Evolutionary conservation across 805 yeast genomes (phyloP).

Genomic region (Lipomyces spencermartinsiae): DNA sequence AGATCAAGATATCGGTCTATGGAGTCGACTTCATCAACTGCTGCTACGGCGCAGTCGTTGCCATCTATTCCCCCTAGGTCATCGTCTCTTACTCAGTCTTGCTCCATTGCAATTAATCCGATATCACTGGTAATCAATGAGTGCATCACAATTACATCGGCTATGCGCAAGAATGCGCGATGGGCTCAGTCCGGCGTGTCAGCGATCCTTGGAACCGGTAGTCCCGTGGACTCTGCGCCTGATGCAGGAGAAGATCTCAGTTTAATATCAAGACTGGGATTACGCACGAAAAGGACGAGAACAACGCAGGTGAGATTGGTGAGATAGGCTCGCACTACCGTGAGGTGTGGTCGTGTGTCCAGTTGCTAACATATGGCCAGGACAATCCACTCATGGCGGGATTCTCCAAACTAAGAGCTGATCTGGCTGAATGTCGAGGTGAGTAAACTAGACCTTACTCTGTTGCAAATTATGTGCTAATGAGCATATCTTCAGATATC

Average conservation of each 20-base stretch:
- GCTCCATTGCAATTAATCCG: slow-evolving; percentile 65
- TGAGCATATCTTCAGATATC: slow-evolving; percentile 46
- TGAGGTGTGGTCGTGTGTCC: background rate
- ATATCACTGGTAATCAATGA: slow-evolving; percentile 85
- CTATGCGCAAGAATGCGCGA: slow-evolving; percentile 85
- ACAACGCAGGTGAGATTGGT: slow-evolving; percentile 30
- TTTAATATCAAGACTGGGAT: slow-evolving; percentile 45
- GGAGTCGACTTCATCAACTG: background rate
- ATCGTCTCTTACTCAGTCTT: slow-evolving; percentile 31
- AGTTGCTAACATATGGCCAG: slow-evolving; percentile 8
- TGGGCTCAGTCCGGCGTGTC: slow-evolving; percentile 83
- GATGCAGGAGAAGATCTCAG: slow-evolving; percentile 54
- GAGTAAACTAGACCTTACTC: background rate
- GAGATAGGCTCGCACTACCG: background rate
- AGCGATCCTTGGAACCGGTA: slow-evolving; percentile 70
- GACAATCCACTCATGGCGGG: slow-evolving; percentile 49
- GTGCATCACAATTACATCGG: slow-evolving; percentile 82
- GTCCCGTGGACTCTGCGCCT: slow-evolving; percentile 47
- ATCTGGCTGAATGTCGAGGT: slow-evolving; percentile 60
- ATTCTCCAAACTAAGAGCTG: slow-evolving; percentile 77
- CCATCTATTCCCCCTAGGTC: slow-evolving; percentile 31
- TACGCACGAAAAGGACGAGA: slow-evolving; percentile 41
- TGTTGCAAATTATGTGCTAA: background rate
- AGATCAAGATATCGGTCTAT: background rate
- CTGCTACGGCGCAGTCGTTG: background rate